Conservation (phyloP, 495 filamentous ascomycete species). For the Aspergillus nidulans region DNA sequence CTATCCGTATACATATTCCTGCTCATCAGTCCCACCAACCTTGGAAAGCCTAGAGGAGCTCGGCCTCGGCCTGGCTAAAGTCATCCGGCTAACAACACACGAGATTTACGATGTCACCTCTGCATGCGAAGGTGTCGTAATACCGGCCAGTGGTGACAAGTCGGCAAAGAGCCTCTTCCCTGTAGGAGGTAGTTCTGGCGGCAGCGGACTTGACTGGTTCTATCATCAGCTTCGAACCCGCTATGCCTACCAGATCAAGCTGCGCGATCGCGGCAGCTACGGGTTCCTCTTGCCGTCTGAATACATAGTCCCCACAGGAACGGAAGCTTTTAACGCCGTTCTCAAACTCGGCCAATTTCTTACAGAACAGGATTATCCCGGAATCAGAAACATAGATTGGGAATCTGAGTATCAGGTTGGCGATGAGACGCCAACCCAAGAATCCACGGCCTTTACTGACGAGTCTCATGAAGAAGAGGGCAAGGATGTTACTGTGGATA, state of each 20-base stretch:
- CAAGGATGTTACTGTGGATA: background rate
- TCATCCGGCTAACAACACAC: constrained; percentile 71
- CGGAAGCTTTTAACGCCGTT: constrained; percentile 77
- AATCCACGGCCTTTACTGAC: background rate
- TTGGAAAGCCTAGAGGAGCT: constrained; percentile 90
- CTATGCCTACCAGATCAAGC: constrained; percentile 90
- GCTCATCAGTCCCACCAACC: constrained; percentile 69
- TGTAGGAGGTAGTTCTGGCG: constrained; percentile 54
- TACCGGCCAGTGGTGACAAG: constrained; percentile 11
- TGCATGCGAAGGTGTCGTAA: constrained; percentile 79
- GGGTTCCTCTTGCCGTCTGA: constrained; percentile 86
- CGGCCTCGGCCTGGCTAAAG: constrained; percentile 82
- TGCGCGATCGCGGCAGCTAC: constrained; percentile 91
- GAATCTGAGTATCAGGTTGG: constrained; percentile 18
- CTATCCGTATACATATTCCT: constrained; percentile 88
- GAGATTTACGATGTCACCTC: constrained; percentile 76
- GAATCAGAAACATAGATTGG: constrained; percentile 12
- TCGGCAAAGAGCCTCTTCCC: constrained; percentile 48
- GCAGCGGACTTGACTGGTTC: constrained; percentile 92
- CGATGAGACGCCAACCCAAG: background rate
- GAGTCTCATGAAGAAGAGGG: background rate
- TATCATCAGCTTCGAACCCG: constrained; percentile 81
- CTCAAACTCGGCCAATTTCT: constrained; percentile 77
- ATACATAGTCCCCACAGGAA: constrained; percentile 84
- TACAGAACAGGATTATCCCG: constrained; percentile 32